Conservation (phyloP, 345 rosid species). For the Kernera saxatilis region DNA sequence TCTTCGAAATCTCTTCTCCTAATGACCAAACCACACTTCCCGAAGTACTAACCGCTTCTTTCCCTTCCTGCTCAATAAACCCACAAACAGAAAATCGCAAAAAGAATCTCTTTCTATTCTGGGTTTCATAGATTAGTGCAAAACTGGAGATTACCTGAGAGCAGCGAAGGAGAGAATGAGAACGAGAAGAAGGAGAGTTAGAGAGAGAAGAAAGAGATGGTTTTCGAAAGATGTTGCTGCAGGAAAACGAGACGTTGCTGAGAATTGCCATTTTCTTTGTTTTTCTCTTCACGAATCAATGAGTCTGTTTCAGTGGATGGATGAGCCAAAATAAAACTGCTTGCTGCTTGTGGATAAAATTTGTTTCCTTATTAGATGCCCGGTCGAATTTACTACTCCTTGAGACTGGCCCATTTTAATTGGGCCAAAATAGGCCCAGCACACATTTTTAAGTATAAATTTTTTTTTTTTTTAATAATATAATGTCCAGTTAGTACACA, state of each 20-base stretch:
- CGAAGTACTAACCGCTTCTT: conserved; percentile 8
- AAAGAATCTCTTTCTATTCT: neutral
- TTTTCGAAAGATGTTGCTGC: conserved; percentile 34
- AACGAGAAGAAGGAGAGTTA: conserved; percentile 13
- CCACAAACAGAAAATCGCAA: neutral
- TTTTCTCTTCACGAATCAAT: neutral
- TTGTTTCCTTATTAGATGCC: neutral
- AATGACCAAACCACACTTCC: conserved; percentile 27
- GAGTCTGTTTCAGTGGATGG: conserved; percentile 10
- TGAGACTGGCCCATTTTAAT: neutral
- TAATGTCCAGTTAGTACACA: too few relatives aligned
- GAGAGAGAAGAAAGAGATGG: conserved; percentile 21
- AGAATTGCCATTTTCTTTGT: conserved; percentile 41
- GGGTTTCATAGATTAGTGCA: too few relatives aligned
- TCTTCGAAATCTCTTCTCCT: conserved; percentile 39
- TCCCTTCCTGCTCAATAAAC: conserved; percentile 12
- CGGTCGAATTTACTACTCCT: neutral
- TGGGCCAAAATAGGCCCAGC: neutral
- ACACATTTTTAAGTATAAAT: neutral
- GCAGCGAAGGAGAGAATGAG: conserved; percentile 14
- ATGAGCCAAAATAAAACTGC: conserved; percentile 7
- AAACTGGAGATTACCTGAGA: conserved; percentile 22
- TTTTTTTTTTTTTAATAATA: neutral
- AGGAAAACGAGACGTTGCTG: conserved; percentile 39
- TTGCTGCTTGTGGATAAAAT: conserved; percentile 15